Base-by-base conservation (phyloP, 2,329 filamentous ascomycete genomes). In the Paecilomyces niveus region DNA sequence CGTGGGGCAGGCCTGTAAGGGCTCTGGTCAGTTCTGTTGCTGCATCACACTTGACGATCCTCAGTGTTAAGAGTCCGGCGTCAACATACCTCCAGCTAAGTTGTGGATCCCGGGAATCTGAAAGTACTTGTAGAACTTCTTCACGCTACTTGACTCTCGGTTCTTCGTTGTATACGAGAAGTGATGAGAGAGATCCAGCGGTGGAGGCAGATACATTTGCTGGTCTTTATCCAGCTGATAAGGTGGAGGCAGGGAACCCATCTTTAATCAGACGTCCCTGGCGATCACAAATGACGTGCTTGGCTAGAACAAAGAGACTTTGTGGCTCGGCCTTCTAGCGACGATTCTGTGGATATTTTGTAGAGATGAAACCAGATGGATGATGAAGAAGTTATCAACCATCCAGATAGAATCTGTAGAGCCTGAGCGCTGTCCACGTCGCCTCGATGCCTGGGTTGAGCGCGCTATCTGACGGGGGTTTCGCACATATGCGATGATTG, bases 81-180 rank as follows among this genome's bases (percentile, higher is more conserved):
- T 45, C 39, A 9, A 45, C 65, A 54, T 70, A 82, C 84, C 84
- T 67, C 84, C 84, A 10, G 84, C 84, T 39, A 86, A 71, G 66
- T 87, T 85, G 15, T 79, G 82, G 64, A 86, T 84, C 35, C 83
- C 83, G 0, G 84, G 84, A 56, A 85, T 84, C 10, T 66, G 62
- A 66, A 94, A 94, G 76, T 90, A 96, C 74, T 90, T 91, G 80
- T 96, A 96, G 73, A 92, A 90, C 39, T 81, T 70, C 78, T 96
- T 96, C 72, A 96, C 82, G 51, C 78, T 78, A 68, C 86, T 94
- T 6, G 83, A 78, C 6, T 78, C 65, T 8, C 90, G 83, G 53
- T 83, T 81, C 68, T 82, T 86, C 54, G 90, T 88, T 52, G 85
- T 80, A 58, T 84, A 79, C 0, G 90, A 92, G 65, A 87, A 88